A percentile compares a stretch with the other conserved stretches of the same genome.
These are phyloP conservation scores for Aspergillus leporis DNA, from an alignment of 495 filamentous ascomycete species.

Conservation along the genomic window DNA sequence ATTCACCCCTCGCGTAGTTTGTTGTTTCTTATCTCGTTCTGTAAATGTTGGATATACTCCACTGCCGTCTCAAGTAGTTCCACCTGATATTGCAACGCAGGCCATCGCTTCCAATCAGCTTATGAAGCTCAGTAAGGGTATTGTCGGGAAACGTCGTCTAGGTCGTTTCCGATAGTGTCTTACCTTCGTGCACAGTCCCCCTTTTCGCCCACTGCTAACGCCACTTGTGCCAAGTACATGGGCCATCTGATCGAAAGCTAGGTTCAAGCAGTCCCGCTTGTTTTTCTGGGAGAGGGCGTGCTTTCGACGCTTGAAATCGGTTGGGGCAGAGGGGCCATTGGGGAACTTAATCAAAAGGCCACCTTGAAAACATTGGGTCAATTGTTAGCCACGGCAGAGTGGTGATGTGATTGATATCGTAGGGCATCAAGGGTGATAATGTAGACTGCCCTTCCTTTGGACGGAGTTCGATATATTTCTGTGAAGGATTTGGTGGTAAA, in stretches of 20 bases:
- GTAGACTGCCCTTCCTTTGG: constrained; percentile 5
- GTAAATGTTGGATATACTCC: constrained; percentile 18
- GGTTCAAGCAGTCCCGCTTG: constrained; percentile 21
- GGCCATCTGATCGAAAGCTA: constrained; percentile 17
- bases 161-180: background rate
- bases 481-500: background rate
- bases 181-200: constrained; percentile 16
- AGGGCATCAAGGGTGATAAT: background rate
- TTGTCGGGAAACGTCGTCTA: background rate
- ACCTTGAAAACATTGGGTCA: background rate
- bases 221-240: constrained; percentile 14
- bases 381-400: background rate
- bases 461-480: constrained; percentile 1
- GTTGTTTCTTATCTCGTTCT: constrained; percentile 13
- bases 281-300: constrained; percentile 22
- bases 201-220: constrained; percentile 10
- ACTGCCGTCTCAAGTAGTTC: constrained; percentile 20
- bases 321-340: background rate
- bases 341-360: constrained; percentile 4
- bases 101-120: background rate
- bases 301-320: constrained; percentile 15
- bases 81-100: background rate
- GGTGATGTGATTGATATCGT: background rate
- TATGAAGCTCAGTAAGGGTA: background rate
- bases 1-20: background rate